Conservation (phyloP, 345 rosid species). For the Limnanthes douglasii region DNA sequence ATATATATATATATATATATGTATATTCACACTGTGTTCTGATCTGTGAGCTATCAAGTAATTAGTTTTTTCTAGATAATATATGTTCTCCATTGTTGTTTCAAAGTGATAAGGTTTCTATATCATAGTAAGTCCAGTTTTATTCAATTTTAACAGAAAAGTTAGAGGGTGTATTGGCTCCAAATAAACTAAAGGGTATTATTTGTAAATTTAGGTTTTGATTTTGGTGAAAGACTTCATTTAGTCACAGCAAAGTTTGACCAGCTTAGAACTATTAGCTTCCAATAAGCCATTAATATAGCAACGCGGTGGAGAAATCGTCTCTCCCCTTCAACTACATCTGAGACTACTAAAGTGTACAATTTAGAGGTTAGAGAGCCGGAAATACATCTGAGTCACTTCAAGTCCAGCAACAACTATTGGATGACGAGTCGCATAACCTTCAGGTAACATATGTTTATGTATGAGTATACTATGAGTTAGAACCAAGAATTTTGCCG, state of each 20-base stretch:
- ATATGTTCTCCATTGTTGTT: too few relatives aligned
- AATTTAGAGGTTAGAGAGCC: constrained; percentile 26
- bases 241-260: constrained; percentile 70
- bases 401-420: constrained; percentile 41
- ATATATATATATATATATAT: too few relatives aligned
- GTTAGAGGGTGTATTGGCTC: too few relatives aligned
- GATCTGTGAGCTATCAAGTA: constrained; percentile 4
- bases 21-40: too few relatives aligned
- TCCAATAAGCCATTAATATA: constrained; percentile 74
- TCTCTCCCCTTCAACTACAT: constrained; percentile 17
- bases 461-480: too few relatives aligned
- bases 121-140: too few relatives aligned
- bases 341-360: constrained; percentile 19
- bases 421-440: constrained; percentile 85
- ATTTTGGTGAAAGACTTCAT: constrained; percentile 87
- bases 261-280: constrained; percentile 73
- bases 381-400: constrained; percentile 30
- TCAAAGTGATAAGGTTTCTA: too few relatives aligned
- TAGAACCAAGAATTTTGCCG: too few relatives aligned
- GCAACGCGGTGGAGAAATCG: constrained; percentile 64
- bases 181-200: too few relatives aligned
- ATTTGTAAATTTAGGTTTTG: constrained; percentile 24
- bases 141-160: too few relatives aligned
- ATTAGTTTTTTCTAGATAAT: too few relatives aligned
- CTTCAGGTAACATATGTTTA: constrained; percentile 51